Conservation (phyloP, 768 basidiomycete species). For the Amanita exitialis region DNA sequence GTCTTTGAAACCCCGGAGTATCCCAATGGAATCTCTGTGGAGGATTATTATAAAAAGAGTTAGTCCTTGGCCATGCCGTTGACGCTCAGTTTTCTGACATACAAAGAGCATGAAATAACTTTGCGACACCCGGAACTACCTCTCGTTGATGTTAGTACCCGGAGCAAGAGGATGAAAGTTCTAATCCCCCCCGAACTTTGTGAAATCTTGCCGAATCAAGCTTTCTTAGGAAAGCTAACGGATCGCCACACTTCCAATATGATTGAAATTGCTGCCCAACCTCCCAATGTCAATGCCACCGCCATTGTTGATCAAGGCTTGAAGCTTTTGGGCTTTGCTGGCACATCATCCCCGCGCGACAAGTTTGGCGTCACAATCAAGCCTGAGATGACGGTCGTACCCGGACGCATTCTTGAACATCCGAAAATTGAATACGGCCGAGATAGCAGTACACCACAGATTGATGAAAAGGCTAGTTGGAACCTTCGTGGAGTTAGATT, state of each 20-base stretch:
- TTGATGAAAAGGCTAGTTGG: conserved; percentile 62
- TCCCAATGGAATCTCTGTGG: conserved; percentile 43
- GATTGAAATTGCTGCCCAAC: conserved; percentile 63
- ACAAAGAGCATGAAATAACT: conserved; percentile 48
- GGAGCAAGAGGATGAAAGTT: conserved; percentile 30
- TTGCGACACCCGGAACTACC: conserved; percentile 41
- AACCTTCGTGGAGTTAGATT: conserved; percentile 64
- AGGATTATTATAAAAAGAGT: conserved; percentile 63
- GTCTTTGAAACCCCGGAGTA: conserved; percentile 51
- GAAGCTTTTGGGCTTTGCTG: conserved; percentile 44
- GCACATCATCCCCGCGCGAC: conserved; percentile 27
- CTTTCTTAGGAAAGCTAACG: conserved; percentile 60
- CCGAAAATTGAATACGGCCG: conserved; percentile 54
- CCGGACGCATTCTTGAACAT: conserved; percentile 54
- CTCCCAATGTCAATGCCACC: conserved; percentile 57
- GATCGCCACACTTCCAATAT: conserved; percentile 63
- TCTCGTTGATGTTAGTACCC: conserved; percentile 42
- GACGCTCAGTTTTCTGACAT: conserved; percentile 2
- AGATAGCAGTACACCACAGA: conserved; percentile 18
- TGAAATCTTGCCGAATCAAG: conserved; percentile 56
- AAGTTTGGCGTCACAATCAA: conserved; percentile 57
- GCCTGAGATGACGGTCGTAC: conserved; percentile 57
- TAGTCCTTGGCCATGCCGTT: conserved; percentile 19
- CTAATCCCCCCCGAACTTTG: conserved; percentile 67
- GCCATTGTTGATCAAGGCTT: conserved; percentile 57